A percentile compares a stretch with the other conserved stretches of the same genome.
Evolutionary conservation across 441 rosid genomes (phyloP).

Genomic region (Syzygium syzygioides): DNA sequence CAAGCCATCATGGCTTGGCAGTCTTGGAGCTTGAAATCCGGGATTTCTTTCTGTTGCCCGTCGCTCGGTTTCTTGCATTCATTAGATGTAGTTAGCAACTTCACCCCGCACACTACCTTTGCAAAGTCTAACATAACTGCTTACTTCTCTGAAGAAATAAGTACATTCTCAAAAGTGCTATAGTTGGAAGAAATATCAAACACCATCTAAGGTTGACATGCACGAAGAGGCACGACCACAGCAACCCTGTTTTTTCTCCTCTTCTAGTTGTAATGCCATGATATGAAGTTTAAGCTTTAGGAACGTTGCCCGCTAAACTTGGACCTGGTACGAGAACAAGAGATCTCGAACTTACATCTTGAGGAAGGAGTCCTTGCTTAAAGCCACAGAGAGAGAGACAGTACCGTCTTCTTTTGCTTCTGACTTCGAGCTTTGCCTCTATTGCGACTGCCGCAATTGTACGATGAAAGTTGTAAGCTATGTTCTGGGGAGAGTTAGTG

Average conservation of each 20-base stretch:
- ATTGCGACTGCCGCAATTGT: neutral
- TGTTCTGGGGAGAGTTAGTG: neutral
- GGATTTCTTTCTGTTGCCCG: neutral
- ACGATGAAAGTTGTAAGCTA: neutral
- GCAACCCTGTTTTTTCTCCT: too few relatives aligned
- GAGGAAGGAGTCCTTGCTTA: neutral
- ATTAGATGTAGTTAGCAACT: neutral
- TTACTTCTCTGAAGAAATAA: too few relatives aligned
- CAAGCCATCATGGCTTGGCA: too few relatives aligned
- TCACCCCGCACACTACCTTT: accelerated
- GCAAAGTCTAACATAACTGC: neutral
- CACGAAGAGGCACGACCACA: neutral
- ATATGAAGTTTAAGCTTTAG: too few relatives aligned
- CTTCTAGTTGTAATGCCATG: too few relatives aligned
- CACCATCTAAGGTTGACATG: neutral
- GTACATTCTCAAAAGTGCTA: too few relatives aligned
- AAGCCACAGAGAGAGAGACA: neutral
- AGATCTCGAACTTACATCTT: neutral
- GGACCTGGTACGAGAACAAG: neutral
- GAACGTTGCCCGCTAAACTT: neutral
- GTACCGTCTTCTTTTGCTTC: neutral
- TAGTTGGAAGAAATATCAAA: too few relatives aligned
- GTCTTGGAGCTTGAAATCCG: neutral
- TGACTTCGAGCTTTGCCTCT: neutral
- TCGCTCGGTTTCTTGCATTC: neutral